Evolutionary conservation across 306 rosid genomes (phyloP), one percentile per base, ranked within the genome.

Genomic region (Vigna angularis): DNA sequence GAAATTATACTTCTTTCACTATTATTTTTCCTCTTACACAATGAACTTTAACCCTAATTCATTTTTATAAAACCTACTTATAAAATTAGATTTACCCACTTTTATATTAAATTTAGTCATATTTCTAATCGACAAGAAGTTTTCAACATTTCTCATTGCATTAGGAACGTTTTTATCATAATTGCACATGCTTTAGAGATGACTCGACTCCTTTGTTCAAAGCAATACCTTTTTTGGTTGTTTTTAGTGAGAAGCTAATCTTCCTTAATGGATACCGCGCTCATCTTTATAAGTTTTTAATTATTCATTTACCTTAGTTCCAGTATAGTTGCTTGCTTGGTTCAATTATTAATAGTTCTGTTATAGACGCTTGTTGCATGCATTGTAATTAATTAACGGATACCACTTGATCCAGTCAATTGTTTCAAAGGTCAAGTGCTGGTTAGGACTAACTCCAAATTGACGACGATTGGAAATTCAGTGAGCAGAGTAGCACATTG

Each of bases 381-480:
- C 80, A 66, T 26, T 40, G 38, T 13, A 73, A 44, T 15, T 13
- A 73, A 44, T 15, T 83, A 52, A 79, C 74, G 9, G 2, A 7
- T 45, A n/a, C 50, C 68, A 50, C 76, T 76, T 71, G 76, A 51
- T 76, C 32, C 85, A 76, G 83, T 66, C 59, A 76, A 18, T 80
- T 84, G 40, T 84, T 71, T 80, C 65, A 28, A 70, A 55, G 67
- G 73, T 75, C 51, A 57, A 71, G 76, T 68, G 76, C 76, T 75
- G 83, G 62, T 71, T 75, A 80, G 87, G 85, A 80, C 84, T 49
- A 58, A 84, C 85, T 50, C 12, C 82, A 80, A 71, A 64, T 56
- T 79, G 81, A 79, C 61, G 36, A 51, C 73, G 47, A 66, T 59
- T 72, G 73, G 77, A 62, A 75, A 70, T 49, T 74, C 69, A 17